Evolutionary conservation across 2,329 filamentous ascomycete genomes (phyloP), one percentile per base, ranked within the genome.

Genomic region (Xylariomycetidae sp.): DNA sequence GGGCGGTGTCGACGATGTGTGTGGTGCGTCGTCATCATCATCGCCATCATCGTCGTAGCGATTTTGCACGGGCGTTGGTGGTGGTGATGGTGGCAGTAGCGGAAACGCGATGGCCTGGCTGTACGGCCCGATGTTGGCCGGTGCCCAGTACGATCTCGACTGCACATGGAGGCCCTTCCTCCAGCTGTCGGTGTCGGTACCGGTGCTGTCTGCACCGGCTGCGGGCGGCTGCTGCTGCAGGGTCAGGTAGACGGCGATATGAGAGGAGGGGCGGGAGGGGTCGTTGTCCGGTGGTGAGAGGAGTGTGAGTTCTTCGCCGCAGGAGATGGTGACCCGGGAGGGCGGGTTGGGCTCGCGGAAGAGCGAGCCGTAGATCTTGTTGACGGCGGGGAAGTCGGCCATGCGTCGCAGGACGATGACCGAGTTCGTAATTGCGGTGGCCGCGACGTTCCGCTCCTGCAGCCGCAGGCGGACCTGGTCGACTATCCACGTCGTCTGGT

Each of bases 121-220:
- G 60, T 97, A 97, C 0, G 92, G 92, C 0, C 92, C 92, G 34
- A 98, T 97, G 53, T 97, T 97, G 14, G 92, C 90, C 0, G 92
- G 92, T 0, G 92, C 92, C 92, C 92, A 98, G 68, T 97, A 97
- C 9, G 88, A 94, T 25, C 86, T 72, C 4, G 85, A 89, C 61
- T 97, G 92, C 5, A 98, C 89, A 57, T 98, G 92, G 2, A 97
- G 72, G 0, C 77, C 77, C 32, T 71, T 68, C 61, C 44, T 38
- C 19, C 85, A 60, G 19, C 41, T 38, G 15, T 37, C 27, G 13
- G 9, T 9, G 11, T 14, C 13, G 25, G 6, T 6, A 8, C 16
- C 26, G 13, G 26, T 44, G 4, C 55, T 49, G n/a, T 34, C 33
- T n/a, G n/a, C n/a, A n/a, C n/a, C 5, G 33, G 40, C 7, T 42